Evolutionary conservation across 768 basidiomycete species (phyloP).

Genomic region (Podaxis pistillaris): DNA sequence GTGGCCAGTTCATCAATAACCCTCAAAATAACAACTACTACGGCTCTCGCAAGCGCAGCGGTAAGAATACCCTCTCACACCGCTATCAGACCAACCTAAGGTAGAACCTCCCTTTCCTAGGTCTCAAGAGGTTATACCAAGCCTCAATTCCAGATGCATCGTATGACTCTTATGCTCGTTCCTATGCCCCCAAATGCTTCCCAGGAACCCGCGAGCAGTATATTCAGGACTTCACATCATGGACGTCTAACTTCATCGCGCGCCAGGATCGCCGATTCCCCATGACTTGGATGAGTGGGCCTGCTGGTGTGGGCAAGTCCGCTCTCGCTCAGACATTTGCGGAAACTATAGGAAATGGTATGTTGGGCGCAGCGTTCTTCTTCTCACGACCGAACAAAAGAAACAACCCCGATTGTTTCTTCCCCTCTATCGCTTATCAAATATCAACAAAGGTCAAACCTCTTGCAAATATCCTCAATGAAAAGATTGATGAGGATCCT

Average conservation of each 20-base stretch:
- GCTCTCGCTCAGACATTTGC: conserved; percentile 2
- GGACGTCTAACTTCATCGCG: not conserved
- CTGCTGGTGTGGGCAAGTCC: conserved; percentile 8
- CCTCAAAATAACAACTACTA: not conserved
- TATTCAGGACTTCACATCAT: not conserved
- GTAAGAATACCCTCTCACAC: not conserved
- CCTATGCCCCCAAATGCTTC: not conserved
- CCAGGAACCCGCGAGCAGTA: not conserved
- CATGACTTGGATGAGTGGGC: conserved; percentile 3
- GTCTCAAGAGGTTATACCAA: not conserved
- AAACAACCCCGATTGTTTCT: not conserved
- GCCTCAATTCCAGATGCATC: not conserved
- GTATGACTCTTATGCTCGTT: not conserved
- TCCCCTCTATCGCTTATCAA: conserved; percentile 4
- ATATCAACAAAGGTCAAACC: not conserved
- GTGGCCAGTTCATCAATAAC: not conserved
- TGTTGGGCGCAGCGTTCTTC: conserved; percentile 12
- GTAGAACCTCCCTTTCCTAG: not conserved
- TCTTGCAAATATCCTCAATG: not conserved
- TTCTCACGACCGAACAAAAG: not conserved
- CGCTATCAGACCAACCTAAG: not conserved
- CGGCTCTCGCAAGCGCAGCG: not conserved
- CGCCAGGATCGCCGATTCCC: not conserved
- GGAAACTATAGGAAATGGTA: not conserved
- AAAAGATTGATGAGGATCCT: not conserved